phyloP scores from a whole-genome alignment of 2,329 filamentous ascomycete genomes.

The Emergomyces pasteurianus region DNA sequence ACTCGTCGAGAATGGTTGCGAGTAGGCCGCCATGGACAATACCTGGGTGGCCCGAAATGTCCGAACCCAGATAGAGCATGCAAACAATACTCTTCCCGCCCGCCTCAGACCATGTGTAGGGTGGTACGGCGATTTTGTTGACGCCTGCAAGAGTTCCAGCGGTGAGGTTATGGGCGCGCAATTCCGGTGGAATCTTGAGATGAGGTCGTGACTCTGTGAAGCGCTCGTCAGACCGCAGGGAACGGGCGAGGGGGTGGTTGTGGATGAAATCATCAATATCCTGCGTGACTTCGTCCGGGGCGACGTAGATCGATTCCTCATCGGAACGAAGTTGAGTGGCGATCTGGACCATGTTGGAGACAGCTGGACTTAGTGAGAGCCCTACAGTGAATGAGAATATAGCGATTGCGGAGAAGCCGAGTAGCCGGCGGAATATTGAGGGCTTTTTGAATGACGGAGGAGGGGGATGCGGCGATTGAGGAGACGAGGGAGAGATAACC shows the following conservation, averaged over 20 bases:
- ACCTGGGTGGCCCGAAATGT: constrained; percentile 56
- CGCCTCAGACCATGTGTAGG: constrained; percentile 62
- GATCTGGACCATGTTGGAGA: constrained; percentile 23
- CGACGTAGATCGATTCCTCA: constrained; percentile 59
- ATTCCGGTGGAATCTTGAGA: constrained; percentile 63
- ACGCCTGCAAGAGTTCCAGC: constrained; percentile 66
- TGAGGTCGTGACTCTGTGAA: constrained; percentile 73
- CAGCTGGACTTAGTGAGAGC: constrained; percentile 16
- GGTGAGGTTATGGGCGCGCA: constrained; percentile 67
- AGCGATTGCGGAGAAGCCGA: constrained; percentile 27
- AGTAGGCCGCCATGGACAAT: constrained; percentile 60
- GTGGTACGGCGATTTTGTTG: constrained; percentile 67
- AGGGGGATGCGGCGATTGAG: not conserved
- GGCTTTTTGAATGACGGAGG: not conserved
- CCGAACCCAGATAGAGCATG: constrained; percentile 55
- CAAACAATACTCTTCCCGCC: constrained; percentile 54
- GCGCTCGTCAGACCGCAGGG: constrained; percentile 53
- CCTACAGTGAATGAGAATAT: constrained; percentile 23
- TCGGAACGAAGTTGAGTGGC: constrained; percentile 45
- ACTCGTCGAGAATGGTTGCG: constrained; percentile 59
- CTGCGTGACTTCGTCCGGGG: constrained; percentile 39
- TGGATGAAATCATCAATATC: constrained; percentile 64
- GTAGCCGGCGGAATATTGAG: constrained; percentile 23
- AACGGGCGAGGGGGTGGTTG: constrained; percentile 59
- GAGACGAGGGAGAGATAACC: not conserved